phyloP scores from a whole-genome alignment of 2,329 filamentous ascomycete genomes.

The Paraconiothyrium brasiliense region DNA sequence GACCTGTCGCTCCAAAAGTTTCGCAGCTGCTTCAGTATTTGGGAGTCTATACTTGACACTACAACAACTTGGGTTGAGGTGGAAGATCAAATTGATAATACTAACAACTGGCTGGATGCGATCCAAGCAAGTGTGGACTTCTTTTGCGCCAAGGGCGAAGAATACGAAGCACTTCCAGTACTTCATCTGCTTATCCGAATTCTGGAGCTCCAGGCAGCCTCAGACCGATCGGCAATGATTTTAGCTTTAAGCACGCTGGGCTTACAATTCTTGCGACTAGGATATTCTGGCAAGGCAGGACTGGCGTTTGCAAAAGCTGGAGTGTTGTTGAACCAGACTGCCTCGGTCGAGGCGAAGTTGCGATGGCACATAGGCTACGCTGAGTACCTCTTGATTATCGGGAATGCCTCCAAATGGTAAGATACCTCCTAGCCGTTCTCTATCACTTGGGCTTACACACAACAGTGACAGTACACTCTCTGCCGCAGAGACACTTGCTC shows the following conservation, averaged over 20 bases:
- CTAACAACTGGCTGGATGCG: constrained; percentile 59
- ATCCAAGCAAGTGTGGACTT: constrained; percentile 65
- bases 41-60: constrained; percentile 50
- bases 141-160: constrained; percentile 65
- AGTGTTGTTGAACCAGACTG: constrained; percentile 53
- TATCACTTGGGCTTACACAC: constrained; percentile 24
- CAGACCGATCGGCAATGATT: constrained; percentile 52
- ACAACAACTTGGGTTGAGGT: constrained; percentile 51
- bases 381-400: constrained; percentile 76
- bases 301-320: constrained; percentile 68
- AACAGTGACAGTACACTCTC: constrained; percentile 40
- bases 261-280: constrained; percentile 66
- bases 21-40: constrained; percentile 43
- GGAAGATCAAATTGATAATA: constrained; percentile 59
- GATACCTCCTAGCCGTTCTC: background rate
- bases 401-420: constrained; percentile 69
- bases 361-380: constrained; percentile 75
- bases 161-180: constrained; percentile 59
- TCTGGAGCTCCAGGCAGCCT: constrained; percentile 55
- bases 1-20: constrained; percentile 36
- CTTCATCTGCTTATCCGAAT: constrained; percentile 60
- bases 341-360: constrained; percentile 58
- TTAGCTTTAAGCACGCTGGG: constrained; percentile 58
- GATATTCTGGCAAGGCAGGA: constrained; percentile 68
- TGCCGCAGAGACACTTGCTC: constrained; percentile 41